Percentiles rank a stretch among this genome's conserved stretches.
Conservation (phyloP, 768 basidiomycete species). For the Sistotremastrum suecicum region DNA sequence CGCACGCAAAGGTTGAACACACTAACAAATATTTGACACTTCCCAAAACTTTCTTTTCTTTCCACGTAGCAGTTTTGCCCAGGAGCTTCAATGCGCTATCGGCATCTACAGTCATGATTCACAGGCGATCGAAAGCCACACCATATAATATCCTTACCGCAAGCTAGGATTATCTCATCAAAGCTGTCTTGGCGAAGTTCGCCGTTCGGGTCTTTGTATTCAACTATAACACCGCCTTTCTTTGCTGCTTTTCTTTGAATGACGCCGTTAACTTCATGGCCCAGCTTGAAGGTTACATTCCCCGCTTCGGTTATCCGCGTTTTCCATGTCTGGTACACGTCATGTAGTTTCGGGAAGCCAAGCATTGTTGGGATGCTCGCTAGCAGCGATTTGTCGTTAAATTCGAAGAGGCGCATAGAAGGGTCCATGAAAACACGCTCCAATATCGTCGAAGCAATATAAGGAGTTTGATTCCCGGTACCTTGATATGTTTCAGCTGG, state of each 20-base stretch:
- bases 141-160: background rate
- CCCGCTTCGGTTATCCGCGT: slow-evolving; percentile 11
- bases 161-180: no score
- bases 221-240: slow-evolving; percentile 10
- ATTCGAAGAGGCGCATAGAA: slow-evolving; percentile 22
- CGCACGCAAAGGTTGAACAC: no score
- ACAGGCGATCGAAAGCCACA: no score
- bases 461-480: slow-evolving; percentile 24
- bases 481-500: slow-evolving; percentile 7
- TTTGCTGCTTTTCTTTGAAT: slow-evolving; percentile 7
- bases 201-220: slow-evolving; percentile 7
- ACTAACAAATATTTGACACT: slow-evolving; percentile 24
- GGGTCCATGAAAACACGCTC: slow-evolving; percentile 23
- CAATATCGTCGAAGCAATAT: slow-evolving; percentile 20
- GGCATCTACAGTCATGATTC: slow-evolving; percentile 23
- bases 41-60: slow-evolving; percentile 28
- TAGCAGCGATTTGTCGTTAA: slow-evolving; percentile 17
- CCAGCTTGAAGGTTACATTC: slow-evolving; percentile 15
- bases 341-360: slow-evolving; percentile 20
- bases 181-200: background rate
- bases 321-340: slow-evolving; percentile 19
- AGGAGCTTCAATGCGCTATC: slow-evolving; percentile 29
- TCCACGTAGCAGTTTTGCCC: slow-evolving; percentile 22
- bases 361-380: slow-evolving; percentile 22
- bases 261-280: slow-evolving; percentile 14